Base-by-base conservation (phyloP, 129 eudicot genomes). In the Heracleum sosnowskyi region DNA sequence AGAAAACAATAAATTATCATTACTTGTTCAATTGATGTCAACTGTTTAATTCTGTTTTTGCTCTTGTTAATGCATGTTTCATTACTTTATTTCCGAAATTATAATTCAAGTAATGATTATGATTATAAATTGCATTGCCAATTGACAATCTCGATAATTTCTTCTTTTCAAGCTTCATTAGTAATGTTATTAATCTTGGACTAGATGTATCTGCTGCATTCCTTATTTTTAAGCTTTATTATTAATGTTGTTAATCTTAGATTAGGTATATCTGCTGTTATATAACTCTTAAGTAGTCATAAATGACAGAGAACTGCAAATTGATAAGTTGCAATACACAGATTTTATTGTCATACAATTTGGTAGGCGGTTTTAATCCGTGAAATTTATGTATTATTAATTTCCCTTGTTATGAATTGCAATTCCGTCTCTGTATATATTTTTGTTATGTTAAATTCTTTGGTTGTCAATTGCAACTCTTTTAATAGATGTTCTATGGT, bases 1-100 rank as follows among this genome's bases (percentile, higher is more conserved):
- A 72, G n/a, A 24, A 7, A 57, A 83, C 77, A 77, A 84, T 77
- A 72, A 69, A 15, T 35, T 9, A 13, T 41, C 39, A 79, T 82
- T 81, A 75, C 77, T 66, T 70, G 79, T 77, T 39, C 69, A 42
- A 42, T 81, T 78, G 74, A 16, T n/a, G 76, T 12, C 28, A 3
- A n/a, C 2, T 73, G 4, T n/a, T 42, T 73, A n/a, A 13, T 20
- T 12, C 7, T 73, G 36, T 44, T 73, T 29, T n/a, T 24, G 13
- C 12, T 57, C 8, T 73, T 73, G 20, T 42, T 5, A 1, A n/a
- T 73, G 1, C 44, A 69, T 69, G 74, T 69, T 69, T 17, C 29
- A 29, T 28, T 2, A 63, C 15, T 63, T 55, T 11, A 28, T 63
- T 63, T n/a, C 69, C 1, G 5, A 63, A 63, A 28, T 13, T 12